A percentile compares a stretch with the other conserved stretches of the same genome.
Evolutionary conservation across 2,329 filamentous ascomycete species (phyloP).

Genomic region (Paracamarosporium sp.): DNA sequence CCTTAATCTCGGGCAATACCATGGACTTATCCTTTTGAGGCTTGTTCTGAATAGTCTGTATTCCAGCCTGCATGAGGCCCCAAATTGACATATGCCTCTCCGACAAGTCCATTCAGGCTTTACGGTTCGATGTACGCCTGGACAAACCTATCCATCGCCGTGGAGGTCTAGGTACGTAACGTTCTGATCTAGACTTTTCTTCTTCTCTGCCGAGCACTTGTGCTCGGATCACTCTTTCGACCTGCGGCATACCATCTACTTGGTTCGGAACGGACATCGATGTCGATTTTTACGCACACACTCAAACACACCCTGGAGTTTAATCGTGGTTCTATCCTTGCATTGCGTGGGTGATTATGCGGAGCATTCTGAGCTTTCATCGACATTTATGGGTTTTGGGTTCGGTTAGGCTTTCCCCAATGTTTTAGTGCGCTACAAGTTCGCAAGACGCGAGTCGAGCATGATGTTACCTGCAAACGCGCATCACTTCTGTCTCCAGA

Average conservation of each 20-base stretch:
- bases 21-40: slow-evolving; percentile 26
- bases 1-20: slow-evolving; percentile 25
- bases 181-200: slow-evolving; percentile 11
- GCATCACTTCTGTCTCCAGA: slow-evolving; percentile 16
- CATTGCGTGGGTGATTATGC: slow-evolving; percentile 36
- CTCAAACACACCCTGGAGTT: slow-evolving; percentile 21
- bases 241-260: background rate
- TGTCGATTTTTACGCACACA: slow-evolving; percentile 12
- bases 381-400: slow-evolving; percentile 16
- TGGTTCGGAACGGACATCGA: slow-evolving; percentile 14
- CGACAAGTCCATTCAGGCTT: slow-evolving; percentile 9
- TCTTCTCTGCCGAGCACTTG: slow-evolving; percentile 11
- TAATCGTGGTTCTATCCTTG: slow-evolving; percentile 30
- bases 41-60: slow-evolving; percentile 39
- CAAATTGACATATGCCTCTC: slow-evolving; percentile 28
- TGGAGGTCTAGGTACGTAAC: background rate
- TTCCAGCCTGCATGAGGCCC: slow-evolving; percentile 22
- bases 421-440: slow-evolving; percentile 13
- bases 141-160: background rate
- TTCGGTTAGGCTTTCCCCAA: slow-evolving; percentile 14
- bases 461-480: slow-evolving; percentile 16
- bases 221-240: slow-evolving; percentile 1
- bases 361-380: slow-evolving; percentile 32
- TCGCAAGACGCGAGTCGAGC: slow-evolving; percentile 15
- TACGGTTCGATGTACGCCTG: background rate